A percentile compares a stretch with the other conserved stretches of the same genome.
Evolutionary conservation across 805 yeast genomes (phyloP).

Genomic region (Candida tammaniensis): DNA sequence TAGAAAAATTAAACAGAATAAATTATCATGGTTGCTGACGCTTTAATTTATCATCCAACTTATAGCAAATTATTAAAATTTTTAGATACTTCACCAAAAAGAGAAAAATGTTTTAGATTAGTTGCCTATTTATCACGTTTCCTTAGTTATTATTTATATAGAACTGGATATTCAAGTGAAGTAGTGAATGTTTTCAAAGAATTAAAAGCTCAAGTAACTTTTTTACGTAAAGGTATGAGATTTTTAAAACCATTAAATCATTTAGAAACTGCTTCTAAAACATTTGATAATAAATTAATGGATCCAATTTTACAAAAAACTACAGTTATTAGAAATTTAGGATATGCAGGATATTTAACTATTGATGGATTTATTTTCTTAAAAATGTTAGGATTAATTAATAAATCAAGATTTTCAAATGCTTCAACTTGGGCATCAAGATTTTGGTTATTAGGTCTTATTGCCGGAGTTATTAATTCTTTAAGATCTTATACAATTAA

Average conservation of each 20-base stretch:
- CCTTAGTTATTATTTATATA: constrained; percentile 56
- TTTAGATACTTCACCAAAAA: constrained; percentile 65
- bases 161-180: constrained; percentile 51
- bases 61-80: constrained; percentile 58
- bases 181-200: constrained; percentile 49
- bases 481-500: constrained; percentile 50
- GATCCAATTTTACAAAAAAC: constrained; percentile 57
- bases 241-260: constrained; percentile 78
- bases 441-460: constrained; percentile 75
- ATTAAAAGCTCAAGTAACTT: constrained; percentile 60
- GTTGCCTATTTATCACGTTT: constrained; percentile 81
- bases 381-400: constrained; percentile 55
- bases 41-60: constrained; percentile 72
- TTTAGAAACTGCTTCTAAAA: constrained; percentile 62
- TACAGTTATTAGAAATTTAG: constrained; percentile 54
- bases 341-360: constrained; percentile 60
- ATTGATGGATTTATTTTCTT: constrained; percentile 65
- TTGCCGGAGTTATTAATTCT: constrained; percentile 61
- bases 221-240: constrained; percentile 80
- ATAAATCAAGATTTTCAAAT: constrained; percentile 42
- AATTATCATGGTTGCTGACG: constrained; percentile 38
- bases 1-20: neutral
- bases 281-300: constrained; percentile 66
- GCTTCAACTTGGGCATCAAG: constrained; percentile 59
- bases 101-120: constrained; percentile 78